Base-by-base conservation (phyloP, 2,329 filamentous ascomycete genomes). In the Claviceps fusiformis region DNA sequence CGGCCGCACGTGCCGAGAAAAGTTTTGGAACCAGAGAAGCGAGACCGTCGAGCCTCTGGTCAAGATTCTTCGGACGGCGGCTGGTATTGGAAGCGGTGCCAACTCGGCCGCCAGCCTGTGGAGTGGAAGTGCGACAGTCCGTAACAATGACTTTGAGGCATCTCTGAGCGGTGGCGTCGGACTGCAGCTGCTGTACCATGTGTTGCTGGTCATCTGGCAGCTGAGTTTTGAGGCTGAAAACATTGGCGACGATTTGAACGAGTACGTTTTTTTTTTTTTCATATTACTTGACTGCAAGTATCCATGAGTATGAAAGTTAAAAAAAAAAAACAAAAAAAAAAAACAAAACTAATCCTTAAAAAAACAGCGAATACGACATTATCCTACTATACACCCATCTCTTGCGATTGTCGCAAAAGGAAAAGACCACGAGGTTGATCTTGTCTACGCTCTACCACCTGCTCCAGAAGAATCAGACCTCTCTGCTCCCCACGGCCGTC, bases 131-230 rank as follows among this genome's bases (percentile, higher is more conserved):
- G 67, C 73, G 1, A 73, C 68, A 44, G 63, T 68, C 50, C 81
- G 83, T 63, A 79, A 78, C 62, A 77, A 79, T 59, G 85, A 83
- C 53, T 79, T 81, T 55, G 83, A 84, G 60, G 78, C 78, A 5
- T 73, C 75, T 4, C 66, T 86, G 35, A 85, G 90, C 56, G 89
- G 90, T 51, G 90, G 90, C 9, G 89, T 98, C 57, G 89, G 90
- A 2, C 75, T 98, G 45, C 93, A 98, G 69, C 79, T 97, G 45
- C 79, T 98, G 45, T 98, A 98, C 68, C 89, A 96, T 65, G 87
- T 96, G 17, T 79, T 98, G 27, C 78, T 98, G 52, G 91, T 95
- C 13, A 75, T 98, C 56, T 98, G 93, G 93, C 91, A 97, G 74
- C 77, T 98, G 62, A 95, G 90, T 66, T 98, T 98, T 62, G 93